Evolutionary conservation across 371 early-diverging fungal species (phyloP).

Genomic region (Zancudomyces culisetae): DNA sequence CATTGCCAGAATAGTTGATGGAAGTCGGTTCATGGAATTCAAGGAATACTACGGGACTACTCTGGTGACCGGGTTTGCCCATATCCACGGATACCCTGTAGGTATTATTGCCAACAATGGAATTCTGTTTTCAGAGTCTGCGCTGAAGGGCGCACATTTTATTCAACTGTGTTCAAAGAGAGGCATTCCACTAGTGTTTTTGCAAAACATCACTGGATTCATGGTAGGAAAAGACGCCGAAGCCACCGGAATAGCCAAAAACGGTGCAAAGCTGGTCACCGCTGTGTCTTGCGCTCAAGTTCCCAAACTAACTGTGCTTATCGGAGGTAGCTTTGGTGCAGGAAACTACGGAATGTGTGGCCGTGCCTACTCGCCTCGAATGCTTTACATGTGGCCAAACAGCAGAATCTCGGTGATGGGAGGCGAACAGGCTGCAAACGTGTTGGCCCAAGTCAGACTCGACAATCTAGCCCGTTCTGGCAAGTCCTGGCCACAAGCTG

Average conservation of each 20-base stretch:
- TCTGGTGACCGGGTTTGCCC: conserved; percentile 87
- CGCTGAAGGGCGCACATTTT: conserved; percentile 94
- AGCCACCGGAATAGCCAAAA: conserved; percentile 93
- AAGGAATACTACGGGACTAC: conserved; percentile 86
- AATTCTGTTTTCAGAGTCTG: conserved; percentile 86
- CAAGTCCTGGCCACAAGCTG: conserved; percentile 45
- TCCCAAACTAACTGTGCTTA: conserved; percentile 85
- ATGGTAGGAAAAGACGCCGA: conserved; percentile 96
- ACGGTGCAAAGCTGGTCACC: conserved; percentile 93
- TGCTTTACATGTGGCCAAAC: conserved; percentile 95
- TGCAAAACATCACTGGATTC: conserved; percentile 94
- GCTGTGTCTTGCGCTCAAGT: conserved; percentile 90
- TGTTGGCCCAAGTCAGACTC: conserved; percentile 72
- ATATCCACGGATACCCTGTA: conserved; percentile 80
- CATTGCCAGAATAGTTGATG: conserved; percentile 92
- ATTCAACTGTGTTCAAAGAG: conserved; percentile 89
- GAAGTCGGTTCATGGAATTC: conserved; percentile 83
- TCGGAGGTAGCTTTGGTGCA: conserved; percentile 85
- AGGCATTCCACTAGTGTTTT: conserved; percentile 79
- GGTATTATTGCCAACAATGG: conserved; percentile 98
- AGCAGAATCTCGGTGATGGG: conserved; percentile 96
- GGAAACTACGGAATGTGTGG: conserved; percentile 99
- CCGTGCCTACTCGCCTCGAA: conserved; percentile 81
- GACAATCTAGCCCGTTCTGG: conserved; percentile 61
- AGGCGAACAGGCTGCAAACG: conserved; percentile 93